These are phyloP conservation scores for Miamiensis avidus DNA, from an alignment of 169 alveolate species.

Conservation along the genomic window DNA sequence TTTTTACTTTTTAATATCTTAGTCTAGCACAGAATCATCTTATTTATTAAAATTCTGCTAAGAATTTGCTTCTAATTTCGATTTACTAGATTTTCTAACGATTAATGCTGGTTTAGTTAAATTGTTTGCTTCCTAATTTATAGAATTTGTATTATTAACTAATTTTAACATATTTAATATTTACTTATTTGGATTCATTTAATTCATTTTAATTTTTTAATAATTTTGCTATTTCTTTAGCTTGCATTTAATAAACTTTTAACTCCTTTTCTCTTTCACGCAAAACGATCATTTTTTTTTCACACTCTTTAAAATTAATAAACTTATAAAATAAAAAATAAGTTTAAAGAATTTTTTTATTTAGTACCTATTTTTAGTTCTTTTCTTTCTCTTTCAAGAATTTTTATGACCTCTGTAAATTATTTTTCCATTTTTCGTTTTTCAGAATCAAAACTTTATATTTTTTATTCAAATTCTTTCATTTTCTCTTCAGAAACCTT, in stretches of 20 bases:
- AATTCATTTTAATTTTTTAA: no score
- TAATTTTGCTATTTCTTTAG: neutral
- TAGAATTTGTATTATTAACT: no score
- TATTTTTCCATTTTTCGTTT: neutral
- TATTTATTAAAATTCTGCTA: no score
- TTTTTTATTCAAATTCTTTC: neutral
- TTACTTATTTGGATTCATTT: neutral
- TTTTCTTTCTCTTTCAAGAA: neutral
- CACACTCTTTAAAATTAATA: neutral
- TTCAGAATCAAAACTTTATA: no score
- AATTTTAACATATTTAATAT: no score
- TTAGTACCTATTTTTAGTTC: neutral
- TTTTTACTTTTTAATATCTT: no score
- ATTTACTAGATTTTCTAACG: neutral
- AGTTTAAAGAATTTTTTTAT: no score
- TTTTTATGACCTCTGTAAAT: neutral
- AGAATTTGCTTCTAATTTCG: neutral
- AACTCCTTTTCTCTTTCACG: neutral
- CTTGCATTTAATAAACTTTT: neutral
- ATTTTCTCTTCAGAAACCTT: neutral
- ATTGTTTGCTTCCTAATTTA: neutral
- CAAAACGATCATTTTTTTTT: no score
- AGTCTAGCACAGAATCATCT: no score
- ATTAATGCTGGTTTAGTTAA: neutral
- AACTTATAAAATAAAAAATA: no score